phyloP scores from a whole-genome alignment of 148 eudicot species.

The Rheum nobile region DNA sequence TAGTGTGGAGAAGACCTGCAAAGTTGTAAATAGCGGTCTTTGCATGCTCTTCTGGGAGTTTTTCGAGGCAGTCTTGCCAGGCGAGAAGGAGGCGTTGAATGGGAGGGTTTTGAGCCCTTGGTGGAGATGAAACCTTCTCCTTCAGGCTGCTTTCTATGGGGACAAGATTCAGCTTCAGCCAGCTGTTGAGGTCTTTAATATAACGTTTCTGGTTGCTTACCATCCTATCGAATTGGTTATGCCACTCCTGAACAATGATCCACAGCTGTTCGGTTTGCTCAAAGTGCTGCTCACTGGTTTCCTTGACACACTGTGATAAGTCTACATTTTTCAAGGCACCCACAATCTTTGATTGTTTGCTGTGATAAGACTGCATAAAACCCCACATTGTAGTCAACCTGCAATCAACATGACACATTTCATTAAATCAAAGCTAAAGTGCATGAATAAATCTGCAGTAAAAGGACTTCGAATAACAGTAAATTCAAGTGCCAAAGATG shows the following conservation, averaged over 20 bases:
- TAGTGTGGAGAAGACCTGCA: constrained; percentile 47
- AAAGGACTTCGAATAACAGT: too few species aligned
- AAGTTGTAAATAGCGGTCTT: constrained; percentile 58
- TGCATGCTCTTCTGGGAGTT: constrained; percentile 73
- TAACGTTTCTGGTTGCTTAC: constrained; percentile 66
- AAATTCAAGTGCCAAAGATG: too few species aligned
- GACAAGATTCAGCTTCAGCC: constrained; percentile 75
- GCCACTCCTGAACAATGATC: constrained; percentile 58
- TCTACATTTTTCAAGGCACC: constrained; percentile 32
- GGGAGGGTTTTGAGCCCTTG: constrained; percentile 55
- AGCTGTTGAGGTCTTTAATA: constrained; percentile 52
- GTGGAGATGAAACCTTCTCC: constrained; percentile 80
- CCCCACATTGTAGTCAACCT: constrained; percentile 97
- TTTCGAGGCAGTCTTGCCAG: constrained; percentile 69
- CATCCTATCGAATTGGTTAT: constrained; percentile 46
- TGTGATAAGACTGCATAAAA: constrained; percentile 50
- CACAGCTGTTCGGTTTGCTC: constrained; percentile 56
- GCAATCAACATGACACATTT: not conserved
- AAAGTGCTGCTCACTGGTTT: constrained; percentile 64
- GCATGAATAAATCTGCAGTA: too few species aligned
- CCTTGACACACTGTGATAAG: constrained; percentile 56
- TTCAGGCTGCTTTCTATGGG: constrained; percentile 77
- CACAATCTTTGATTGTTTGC: constrained; percentile 44
- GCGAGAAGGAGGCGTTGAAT: constrained; percentile 55
- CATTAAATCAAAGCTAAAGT: not conserved